Percentiles rank a stretch among this genome's conserved stretches.
Conservation (phyloP, 352 stramenopile genomes). For the Synura sp. region DNA sequence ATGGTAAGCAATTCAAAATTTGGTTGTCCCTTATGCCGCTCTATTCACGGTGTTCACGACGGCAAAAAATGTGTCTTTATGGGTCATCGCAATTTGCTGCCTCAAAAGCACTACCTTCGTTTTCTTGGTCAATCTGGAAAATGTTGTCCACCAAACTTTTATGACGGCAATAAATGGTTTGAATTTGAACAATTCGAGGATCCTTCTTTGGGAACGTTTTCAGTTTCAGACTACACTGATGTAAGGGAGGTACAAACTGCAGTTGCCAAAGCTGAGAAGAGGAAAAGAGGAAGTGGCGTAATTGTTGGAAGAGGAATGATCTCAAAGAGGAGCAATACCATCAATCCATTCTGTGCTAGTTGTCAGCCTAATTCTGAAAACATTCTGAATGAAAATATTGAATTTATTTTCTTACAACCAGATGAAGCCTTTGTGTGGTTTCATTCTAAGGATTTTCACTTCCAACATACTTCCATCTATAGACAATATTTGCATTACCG, state of each 20-base stretch:
- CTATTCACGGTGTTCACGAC: constrained; percentile 23
- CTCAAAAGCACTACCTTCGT: constrained; percentile 15
- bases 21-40: constrained; percentile 7
- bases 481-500: constrained; percentile 18
- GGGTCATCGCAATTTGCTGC: constrained; percentile 26
- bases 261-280: constrained; percentile 13
- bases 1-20: not conserved
- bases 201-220: constrained; percentile 35
- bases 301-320: constrained; percentile 17
- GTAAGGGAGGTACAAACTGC: constrained; percentile 20
- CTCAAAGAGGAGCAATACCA: constrained; percentile 13
- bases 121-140: constrained; percentile 22
- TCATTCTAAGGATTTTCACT: constrained; percentile 27
- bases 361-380: constrained; percentile 36
- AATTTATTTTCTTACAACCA: constrained; percentile 2
- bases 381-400: constrained; percentile 16
- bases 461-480: not conserved
- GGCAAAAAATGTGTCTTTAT: constrained; percentile 10
- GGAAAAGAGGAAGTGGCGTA: not conserved
- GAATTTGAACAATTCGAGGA: constrained; percentile 26
- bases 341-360: constrained; percentile 35
- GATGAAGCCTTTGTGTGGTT: not conserved
- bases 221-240: constrained; percentile 37
- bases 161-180: constrained; percentile 23
- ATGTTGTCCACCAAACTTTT: constrained; percentile 28